A percentile compares a stretch with the other conserved stretches of the same genome.
Evolutionary conservation across 2,329 filamentous ascomycete species (phyloP).

Genomic region (Apiospora saccharicola): DNA sequence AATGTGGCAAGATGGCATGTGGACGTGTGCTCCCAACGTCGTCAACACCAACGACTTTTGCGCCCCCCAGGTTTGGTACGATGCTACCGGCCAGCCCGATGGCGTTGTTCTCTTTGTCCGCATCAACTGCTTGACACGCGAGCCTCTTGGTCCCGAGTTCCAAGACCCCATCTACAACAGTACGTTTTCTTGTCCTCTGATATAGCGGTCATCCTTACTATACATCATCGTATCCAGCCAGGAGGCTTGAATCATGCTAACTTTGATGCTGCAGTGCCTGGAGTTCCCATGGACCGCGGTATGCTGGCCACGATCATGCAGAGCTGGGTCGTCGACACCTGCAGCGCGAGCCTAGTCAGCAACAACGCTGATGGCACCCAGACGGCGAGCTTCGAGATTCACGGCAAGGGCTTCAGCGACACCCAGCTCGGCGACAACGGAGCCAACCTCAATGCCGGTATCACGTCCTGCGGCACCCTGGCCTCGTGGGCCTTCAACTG

Average conservation of each 20-base stretch:
- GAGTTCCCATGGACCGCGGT: constrained; percentile 27
- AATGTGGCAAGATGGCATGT: constrained; percentile 10
- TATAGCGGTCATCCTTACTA: neutral
- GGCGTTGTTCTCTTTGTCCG: constrained; percentile 32
- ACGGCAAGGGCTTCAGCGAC: constrained; percentile 25
- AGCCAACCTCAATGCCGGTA: neutral
- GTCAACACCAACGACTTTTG: constrained; percentile 23
- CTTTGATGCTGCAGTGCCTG: constrained; percentile 19
- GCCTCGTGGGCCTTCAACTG: constrained; percentile 19
- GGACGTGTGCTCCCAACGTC: constrained; percentile 11
- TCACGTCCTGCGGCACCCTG: constrained; percentile 17
- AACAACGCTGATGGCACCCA: constrained; percentile 10
- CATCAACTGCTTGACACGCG: constrained; percentile 32
- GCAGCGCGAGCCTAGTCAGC: constrained; percentile 20
- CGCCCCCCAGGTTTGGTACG: constrained; percentile 25
- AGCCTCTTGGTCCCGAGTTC: constrained; percentile 28
- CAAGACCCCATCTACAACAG: constrained; percentile 32
- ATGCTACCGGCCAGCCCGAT: constrained; percentile 24
- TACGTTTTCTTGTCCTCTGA: neutral
- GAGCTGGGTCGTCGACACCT: constrained; percentile 31
- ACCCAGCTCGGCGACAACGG: constrained; percentile 8
- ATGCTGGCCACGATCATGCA: constrained; percentile 24
- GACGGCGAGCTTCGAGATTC: constrained; percentile 15
- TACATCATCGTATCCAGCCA: neutral
- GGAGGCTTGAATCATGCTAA: neutral